A percentile compares a stretch with the other conserved stretches of the same genome.
These are phyloP conservation scores for Penicillium sp. DNA, from an alignment of 2,329 filamentous ascomycete genomes.

Conservation along the genomic window DNA sequence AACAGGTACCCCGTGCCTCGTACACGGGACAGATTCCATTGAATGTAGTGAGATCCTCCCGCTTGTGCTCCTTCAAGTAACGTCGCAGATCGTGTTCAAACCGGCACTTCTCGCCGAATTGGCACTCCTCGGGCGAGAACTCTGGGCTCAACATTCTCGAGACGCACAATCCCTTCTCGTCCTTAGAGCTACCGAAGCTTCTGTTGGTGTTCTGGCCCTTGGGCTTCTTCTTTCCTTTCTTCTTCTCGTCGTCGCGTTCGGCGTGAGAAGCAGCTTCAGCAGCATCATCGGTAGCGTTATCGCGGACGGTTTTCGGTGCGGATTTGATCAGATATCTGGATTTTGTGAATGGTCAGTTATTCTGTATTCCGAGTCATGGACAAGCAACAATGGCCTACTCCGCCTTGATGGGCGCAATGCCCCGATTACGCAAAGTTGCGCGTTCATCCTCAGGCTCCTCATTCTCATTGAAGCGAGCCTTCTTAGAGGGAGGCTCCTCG, in stretches of 20 bases:
- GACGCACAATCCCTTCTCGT: slow-evolving; percentile 75
- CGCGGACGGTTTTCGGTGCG: slow-evolving; percentile 24
- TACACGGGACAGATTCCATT: slow-evolving; percentile 80
- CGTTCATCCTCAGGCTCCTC: slow-evolving; percentile 27
- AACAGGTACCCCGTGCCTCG: slow-evolving; percentile 73
- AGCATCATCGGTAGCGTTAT: slow-evolving; percentile 57
- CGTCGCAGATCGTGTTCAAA: slow-evolving; percentile 80
- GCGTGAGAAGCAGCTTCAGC: slow-evolving; percentile 59
- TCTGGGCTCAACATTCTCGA: slow-evolving; percentile 72
- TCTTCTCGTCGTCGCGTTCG: slow-evolving; percentile 39
- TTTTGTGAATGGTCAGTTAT: slow-evolving; percentile 6
- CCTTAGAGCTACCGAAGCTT: slow-evolving; percentile 76
- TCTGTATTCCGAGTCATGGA: neutral
- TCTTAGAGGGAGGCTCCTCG: slow-evolving; percentile 58
- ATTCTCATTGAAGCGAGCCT: slow-evolving; percentile 56
- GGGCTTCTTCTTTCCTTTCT: slow-evolving; percentile 60
- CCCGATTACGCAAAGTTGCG: slow-evolving; percentile 49
- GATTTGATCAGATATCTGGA: slow-evolving; percentile 37
- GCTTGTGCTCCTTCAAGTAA: slow-evolving; percentile 81
- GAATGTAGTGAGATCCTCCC: slow-evolving; percentile 76
- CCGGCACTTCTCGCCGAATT: slow-evolving; percentile 77
- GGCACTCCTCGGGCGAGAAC: slow-evolving; percentile 76
- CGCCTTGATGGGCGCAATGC: slow-evolving; percentile 70
- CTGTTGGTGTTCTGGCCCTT: slow-evolving; percentile 82
- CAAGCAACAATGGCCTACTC: slow-evolving; percentile 49